Base-by-base conservation (phyloP, 768 basidiomycete genomes). In the Agaricus blazei region DNA sequence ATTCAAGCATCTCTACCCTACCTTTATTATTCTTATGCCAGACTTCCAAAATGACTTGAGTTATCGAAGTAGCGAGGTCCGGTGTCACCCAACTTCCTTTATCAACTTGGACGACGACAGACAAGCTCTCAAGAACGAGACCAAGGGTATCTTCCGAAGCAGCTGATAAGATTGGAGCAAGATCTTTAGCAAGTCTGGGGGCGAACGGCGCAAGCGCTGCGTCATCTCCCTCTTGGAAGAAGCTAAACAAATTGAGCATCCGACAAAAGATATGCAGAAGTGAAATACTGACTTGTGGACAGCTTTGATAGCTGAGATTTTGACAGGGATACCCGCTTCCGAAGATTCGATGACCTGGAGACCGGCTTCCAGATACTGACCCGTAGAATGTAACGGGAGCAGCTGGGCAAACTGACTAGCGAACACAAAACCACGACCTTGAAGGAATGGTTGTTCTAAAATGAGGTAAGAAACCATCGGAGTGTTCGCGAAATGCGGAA, bases 391-490 rank as follows among this genome's bases (percentile, higher is more conserved):
- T 11, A 78, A 62, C 0, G 93, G 88, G 4, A 98, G 75, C 9
- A 88, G 70, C 60, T 83, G 82, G 1, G 90, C 80, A 64, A 84
- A 98, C 64, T 93, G 88, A 64, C 92, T 93, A 2, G 94, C 93
- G 61, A 98, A 95, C 44, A 98, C 91, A 58, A 98, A 97, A 0
- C 85, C 90, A 58, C 97, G 81, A 9, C 96, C 97, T 70, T 98
- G 96, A 28, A 99, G 70, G 81, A 98, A 99, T 0, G 93, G 93
- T 54, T 78, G 79, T 24, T 92, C 95, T 96, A 50, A 28, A 50
- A 23, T 3, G 7, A 34, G 8, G 34, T 34, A 34, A 34, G 34
- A 1, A 7, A 11, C 34, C 7, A 34, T 34, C 34, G 34, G 1
- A 34, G 34, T 3, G 11, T 1, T 34, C 34, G 11, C 3, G 34